Evolutionary conservation across 228 moss, liverwort and hornwort species (phyloP), one percentile per base, ranked within the genome.

Genomic region (Sphagnum fallax): DNA sequence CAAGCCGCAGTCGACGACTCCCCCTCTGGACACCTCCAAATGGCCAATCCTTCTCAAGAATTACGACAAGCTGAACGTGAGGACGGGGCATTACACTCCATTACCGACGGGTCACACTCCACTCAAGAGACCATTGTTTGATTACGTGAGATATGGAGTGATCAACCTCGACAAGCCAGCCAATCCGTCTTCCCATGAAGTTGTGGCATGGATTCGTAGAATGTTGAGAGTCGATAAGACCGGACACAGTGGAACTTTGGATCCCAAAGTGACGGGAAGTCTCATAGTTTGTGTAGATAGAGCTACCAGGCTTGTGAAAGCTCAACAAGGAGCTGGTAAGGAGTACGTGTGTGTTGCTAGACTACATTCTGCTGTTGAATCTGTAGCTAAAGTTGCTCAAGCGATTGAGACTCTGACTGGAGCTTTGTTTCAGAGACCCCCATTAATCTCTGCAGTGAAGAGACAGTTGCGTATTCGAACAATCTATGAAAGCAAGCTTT

Each of bases 91-190:
- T 76, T 96, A 96, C 78, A 96, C 93, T 16, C 96, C 93, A 1
- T 66, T 96, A 64, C 96, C 93, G 4, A 96, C 91, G 4, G 96
- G 96, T 0, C 81, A 85, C 60, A 89, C 96, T 51, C 96, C 96
- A 6, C 71, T 96, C 81, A 93, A 96, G 79, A 71, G 96, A 50
- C 93, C 93, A 18, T 72, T 96, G 14, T 82, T 81, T 51, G 93
- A 96, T 64, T 96, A 96, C 58, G 91, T 96, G 18, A 75, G 96
- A 13, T 96, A 93, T 55, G 96, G 96, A 0, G 93, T 96, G 68
- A 96, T 96, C 73, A 96, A 96, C 71, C 65, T 96, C 52, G 96
- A 96, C 78, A 96, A 96, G 84, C 96, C 96, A 0, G 93, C 96
- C 6, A 96, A 96, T 67, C 93, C 91, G 0, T 89, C 88, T 4